Evolutionary conservation across 768 basidiomycete genomes (phyloP).

Genomic region (Tricholoma furcatifolium): DNA sequence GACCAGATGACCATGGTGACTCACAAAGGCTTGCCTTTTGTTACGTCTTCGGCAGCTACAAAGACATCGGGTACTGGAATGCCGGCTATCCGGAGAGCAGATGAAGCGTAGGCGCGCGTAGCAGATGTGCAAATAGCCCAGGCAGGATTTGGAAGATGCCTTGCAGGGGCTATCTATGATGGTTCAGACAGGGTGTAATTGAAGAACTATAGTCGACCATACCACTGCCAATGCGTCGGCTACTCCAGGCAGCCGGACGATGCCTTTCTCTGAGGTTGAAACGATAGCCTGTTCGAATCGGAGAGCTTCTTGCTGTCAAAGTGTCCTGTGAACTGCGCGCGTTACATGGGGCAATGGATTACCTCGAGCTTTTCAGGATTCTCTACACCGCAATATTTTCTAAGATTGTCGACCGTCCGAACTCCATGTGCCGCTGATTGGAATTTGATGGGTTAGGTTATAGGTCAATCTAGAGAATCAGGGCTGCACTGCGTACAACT

Average conservation of each 20-base stretch:
- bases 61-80: constrained; percentile 73
- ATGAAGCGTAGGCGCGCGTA: constrained; percentile 69
- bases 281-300: constrained; percentile 83
- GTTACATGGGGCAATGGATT: background rate
- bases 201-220: constrained; percentile 8
- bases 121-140: constrained; percentile 93
- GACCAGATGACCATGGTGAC: constrained; percentile 13
- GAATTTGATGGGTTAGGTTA: constrained; percentile 8
- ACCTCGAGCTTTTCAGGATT: constrained; percentile 74
- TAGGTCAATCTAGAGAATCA: background rate
- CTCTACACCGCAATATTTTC: constrained; percentile 64
- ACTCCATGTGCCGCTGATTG: constrained; percentile 73
- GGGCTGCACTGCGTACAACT: constrained; percentile 46
- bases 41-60: constrained; percentile 82
- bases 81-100: constrained; percentile 64
- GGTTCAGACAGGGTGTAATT: background rate
- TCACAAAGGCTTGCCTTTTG: constrained; percentile 77
- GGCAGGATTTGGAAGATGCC: constrained; percentile 51
- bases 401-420: constrained; percentile 80
- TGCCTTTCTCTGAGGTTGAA: constrained; percentile 55
- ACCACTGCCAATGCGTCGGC: constrained; percentile 56
- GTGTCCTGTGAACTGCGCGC: background rate
- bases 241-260: constrained; percentile 76
- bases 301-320: constrained; percentile 57
- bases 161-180: constrained; percentile 33